Evolutionary conservation across 495 filamentous ascomycete genomes (phyloP).

Genomic region (Penicillium fimorum): DNA sequence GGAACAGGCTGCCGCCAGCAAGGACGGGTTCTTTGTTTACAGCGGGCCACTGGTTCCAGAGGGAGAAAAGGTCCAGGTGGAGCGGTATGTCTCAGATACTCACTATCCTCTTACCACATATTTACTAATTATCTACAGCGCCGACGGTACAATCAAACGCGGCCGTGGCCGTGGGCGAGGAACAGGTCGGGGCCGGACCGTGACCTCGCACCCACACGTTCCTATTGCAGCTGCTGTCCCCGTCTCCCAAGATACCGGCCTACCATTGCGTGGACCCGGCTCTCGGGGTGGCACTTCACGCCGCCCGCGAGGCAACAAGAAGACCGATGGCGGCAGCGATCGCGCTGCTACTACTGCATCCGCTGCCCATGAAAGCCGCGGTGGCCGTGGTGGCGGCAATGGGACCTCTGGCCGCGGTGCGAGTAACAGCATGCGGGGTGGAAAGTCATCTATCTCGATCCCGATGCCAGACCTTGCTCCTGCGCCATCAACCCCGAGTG

Average conservation of each 20-base stretch:
- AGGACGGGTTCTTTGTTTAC: slow-evolving; percentile 90
- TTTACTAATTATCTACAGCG: slow-evolving; percentile 48
- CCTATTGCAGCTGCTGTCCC: slow-evolving; percentile 41
- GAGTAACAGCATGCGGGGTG: slow-evolving; percentile 30
- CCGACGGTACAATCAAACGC: slow-evolving; percentile 73
- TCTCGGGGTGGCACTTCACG: slow-evolving; percentile 77
- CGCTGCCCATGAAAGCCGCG: slow-evolving; percentile 25
- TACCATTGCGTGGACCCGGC: slow-evolving; percentile 65
- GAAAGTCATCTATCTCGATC: slow-evolving; percentile 24
- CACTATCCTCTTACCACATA: neutral
- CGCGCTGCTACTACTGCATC: slow-evolving; percentile 20
- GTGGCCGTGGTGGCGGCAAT: slow-evolving; percentile 31
- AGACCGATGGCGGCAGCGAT: slow-evolving; percentile 57
- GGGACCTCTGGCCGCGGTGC: slow-evolving; percentile 34
- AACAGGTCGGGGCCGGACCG: slow-evolving; percentile 47
- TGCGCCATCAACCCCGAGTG: slow-evolving; percentile 24
- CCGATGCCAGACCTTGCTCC: slow-evolving; percentile 33
- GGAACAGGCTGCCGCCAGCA: slow-evolving; percentile 87
- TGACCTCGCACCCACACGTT: slow-evolving; percentile 38
- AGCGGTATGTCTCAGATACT: slow-evolving; percentile 52
- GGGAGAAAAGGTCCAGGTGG: slow-evolving; percentile 82
- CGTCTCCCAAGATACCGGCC: slow-evolving; percentile 47
- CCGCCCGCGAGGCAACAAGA: slow-evolving; percentile 79
- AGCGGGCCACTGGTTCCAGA: slow-evolving; percentile 81
- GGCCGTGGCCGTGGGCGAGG: slow-evolving; percentile 71